Evolutionary conservation across 1,284 basidiomycete genomes (phyloP), one percentile per base, ranked within the genome.

Genomic region (Trametes hirsuta): DNA sequence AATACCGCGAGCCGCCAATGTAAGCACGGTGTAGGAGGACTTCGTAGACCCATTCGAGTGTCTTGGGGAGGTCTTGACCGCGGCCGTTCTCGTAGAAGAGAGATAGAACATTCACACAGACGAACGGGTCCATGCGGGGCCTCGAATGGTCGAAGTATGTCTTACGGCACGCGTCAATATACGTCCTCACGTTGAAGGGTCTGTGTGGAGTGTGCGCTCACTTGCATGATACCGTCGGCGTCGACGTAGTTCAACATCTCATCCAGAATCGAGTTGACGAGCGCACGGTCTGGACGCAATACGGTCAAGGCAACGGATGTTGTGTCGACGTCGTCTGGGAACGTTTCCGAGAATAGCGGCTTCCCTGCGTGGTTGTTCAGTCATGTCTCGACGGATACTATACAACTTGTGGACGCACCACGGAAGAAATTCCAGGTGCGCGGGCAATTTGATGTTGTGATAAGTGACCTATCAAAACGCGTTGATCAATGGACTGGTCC

Each of bases 341-440:
- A 66, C 18, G 60, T 47, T 15, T 60, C 61, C 5, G 61, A 63
- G 80, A 66, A 81, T 78, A 18, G 79, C 80, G 36, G 81, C 63
- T 76, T 74, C 9, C 76, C 79, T 80, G 58, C 9, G 12, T n/a
- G 56, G 6, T 8, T 15, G 25, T 14, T 30, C 40, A 50, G 42
- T 37, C 24, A 34, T n/a, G 14, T 4, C 15, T 47, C 15, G 24
- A 24, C 15, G 10, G 6, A 2, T 21, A 34, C 12, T 15, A 15
- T n/a, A 39, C 14, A 41, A 14, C 10, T 14, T 5, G 24, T 5
- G 30, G 14, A 22, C 30, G 35, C 52, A 76, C 79, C 79, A 69
- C 77, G 76, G 68, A 84, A 85, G 70, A 86, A 85, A 58, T 84
- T 85, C 80, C 81, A 84, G 36, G 76, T 77, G 35, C 77, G 72